Evolutionary conservation across 768 basidiomycete genomes (phyloP), one percentile per base, ranked within the genome.

Genomic region (Phaffia tasmanica): DNA sequence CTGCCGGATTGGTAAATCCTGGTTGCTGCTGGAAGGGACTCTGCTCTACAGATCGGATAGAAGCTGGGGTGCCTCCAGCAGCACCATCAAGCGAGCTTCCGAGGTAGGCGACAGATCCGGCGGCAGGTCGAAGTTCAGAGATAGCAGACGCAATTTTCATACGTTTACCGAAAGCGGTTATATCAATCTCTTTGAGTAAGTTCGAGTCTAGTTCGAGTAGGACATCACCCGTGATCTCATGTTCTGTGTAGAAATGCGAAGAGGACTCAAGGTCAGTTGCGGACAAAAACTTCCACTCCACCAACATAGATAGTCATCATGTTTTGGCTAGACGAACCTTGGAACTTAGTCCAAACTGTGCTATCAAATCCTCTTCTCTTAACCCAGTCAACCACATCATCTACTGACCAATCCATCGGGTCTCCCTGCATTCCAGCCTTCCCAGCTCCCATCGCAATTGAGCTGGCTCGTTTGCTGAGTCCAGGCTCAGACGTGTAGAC

Each of bases 141-240:
- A 99, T 95, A 29, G 90, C 90, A 70, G 94, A 92, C 29, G 88
- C 86, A 64, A 99, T 92, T 64, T 89, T 85, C 75, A 89, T 81
- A 21, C 95, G 88, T 75, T 95, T 95, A 16, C 95, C 95, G 71
- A 94, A 95, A 3, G 91, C 91, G 72, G 82, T 79, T 70, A 99
- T 90, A 27, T 92, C 95, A 62, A 99, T 86, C 78, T 98, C 81
- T 78, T 98, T 98, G 72, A 99, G 85, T 19, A 95, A 81, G 73
- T 86, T 87, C 63, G 86, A 83, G 70, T 97, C 91, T 68, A 98
- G 86, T 72, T 95, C 94, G 64, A 98, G 84, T 8, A 99, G 83
- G 42, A 98, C 89, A 72, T 99, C 95, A 23, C 95, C 95, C 0
- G 92, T 89, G 63, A 99, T 98, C 79, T 99, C 95, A 84, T 99